Base-by-base conservation (phyloP, 192 early-diverging fungal genomes). In the Paraglomus brasilianum region DNA sequence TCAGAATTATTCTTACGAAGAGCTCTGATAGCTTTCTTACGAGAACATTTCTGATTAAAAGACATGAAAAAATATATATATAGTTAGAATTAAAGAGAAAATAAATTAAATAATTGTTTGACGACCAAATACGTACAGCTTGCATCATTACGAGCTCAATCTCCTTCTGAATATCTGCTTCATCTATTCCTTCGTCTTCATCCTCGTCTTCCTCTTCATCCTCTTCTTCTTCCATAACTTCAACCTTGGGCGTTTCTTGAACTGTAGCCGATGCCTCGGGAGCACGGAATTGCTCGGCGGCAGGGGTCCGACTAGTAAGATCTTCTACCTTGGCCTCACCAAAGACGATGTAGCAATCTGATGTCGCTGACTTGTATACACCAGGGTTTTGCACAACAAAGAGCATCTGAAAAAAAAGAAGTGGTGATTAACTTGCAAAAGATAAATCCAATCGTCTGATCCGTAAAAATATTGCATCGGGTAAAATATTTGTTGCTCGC, bases 291-390 rank as follows among this genome's bases (percentile, higher is more conserved):
- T 74, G 72, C 68, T 84, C 82, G 61, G 87, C 83, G 76, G 85
- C 85, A 79, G 92, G 89, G 66, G 88, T 85, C 80, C 88, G 85
- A 69, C 86, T 79, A 78, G 81, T 88, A 69, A 91, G 53, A 82
- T 98, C 92, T 76, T 96, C 94, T 57, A 89, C 80, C 74, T 90
- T 87, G 56, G 92, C 90, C 83, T 97, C 94, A 79, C 95, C 97
- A 76, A 97, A 97, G 63, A 98, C 93, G 71, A 97, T 89, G 87
- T 94, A 93, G 68, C 92, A 95, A 76, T 96, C 95, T 71, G 88
- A 90, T 83, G 84, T 86, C 59, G 85, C 75, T 74, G 84, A 88
- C 85, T 91, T 95, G 91, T 89, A 97, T 61, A 98, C 97, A 74
- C 96, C 95, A 49, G 97, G 93, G 70, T 87, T 79, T 73, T 86